Evolutionary conservation across 768 basidiomycete species (phyloP), one percentile per base, ranked within the genome.

Genomic region (Auricularia heimuer): DNA sequence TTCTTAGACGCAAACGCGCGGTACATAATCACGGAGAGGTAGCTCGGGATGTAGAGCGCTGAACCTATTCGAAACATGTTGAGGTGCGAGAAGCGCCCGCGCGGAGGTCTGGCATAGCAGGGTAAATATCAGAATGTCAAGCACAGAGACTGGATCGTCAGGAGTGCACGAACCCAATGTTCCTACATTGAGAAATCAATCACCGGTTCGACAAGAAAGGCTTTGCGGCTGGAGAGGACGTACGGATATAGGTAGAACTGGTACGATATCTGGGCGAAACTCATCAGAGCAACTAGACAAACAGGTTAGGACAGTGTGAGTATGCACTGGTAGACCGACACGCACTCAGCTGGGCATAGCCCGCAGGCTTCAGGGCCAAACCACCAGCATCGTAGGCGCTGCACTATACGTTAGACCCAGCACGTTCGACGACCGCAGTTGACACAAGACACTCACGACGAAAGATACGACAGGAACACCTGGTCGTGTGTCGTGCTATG

Each of bases 401-500:
- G 72, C 44, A 63, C 33, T 4, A 14, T 14, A 42, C 39, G 4
- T 42, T 14, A 42, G 12, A 14, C 1, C 39, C 12, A 1, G 3
- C 39, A 42, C 39, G 39, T 42, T 42, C 39, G 39, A 42, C 24
- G 62, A 56, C 29, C 64, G 18, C 51, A 68, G 51, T 63, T 64
- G 54, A 71, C 34, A 69, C 54, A 65, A 66, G 47, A 33, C 1
- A 82, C 88, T 77, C 71, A 91, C 90, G 90, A 86, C 62, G 94
- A 90, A 33, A 95, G 86, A 76, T 95, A 96, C 2, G 90, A 90
- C 73, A 95, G 83, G 78, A 97, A 92, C 35, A 94, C 76, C 75
- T 96, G 92, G 77, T 95, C 90, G 70, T 95, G 94, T 1, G 90
- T 92, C 16, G 89, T 92, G 45, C 86, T 85, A 72, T 97, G 94